Conservation (phyloP, 2,329 filamentous ascomycete species). For the Talaromyces sp. region DNA sequence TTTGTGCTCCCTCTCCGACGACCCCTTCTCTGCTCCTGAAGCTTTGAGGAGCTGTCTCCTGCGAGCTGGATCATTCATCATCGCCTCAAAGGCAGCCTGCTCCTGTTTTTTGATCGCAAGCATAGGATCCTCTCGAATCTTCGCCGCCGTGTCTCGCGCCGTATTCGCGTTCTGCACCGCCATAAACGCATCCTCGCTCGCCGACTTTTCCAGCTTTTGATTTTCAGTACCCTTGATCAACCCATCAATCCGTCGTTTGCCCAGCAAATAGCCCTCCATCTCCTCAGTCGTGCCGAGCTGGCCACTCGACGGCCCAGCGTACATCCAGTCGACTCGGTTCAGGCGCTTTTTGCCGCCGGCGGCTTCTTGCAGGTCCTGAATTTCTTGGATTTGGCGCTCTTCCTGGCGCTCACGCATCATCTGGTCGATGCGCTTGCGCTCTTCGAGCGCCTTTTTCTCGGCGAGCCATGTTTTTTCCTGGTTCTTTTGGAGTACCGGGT, state of each 20-base stretch:
- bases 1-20: constrained; percentile 42
- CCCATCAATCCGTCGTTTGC: constrained; percentile 86
- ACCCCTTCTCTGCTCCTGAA: constrained; percentile 28
- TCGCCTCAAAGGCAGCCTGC: constrained; percentile 66
- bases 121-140: constrained; percentile 86
- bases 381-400: constrained; percentile 85
- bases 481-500: constrained; percentile 85
- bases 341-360: constrained; percentile 75
- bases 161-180: constrained; percentile 62
- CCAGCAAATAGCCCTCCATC: constrained; percentile 86
- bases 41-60: constrained; percentile 56
- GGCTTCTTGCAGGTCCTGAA: constrained; percentile 82
- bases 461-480: constrained; percentile 86
- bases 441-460: constrained; percentile 85
- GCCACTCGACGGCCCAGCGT: constrained; percentile 71
- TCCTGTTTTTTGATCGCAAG: constrained; percentile 91
- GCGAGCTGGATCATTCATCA: constrained; percentile 41
- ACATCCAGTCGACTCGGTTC: constrained; percentile 97
- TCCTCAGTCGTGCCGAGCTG: constrained; percentile 74
- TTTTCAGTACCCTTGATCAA: constrained; percentile 76
- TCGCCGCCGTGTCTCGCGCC: constrained; percentile 71
- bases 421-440: constrained; percentile 89
- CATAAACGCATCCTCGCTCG: constrained; percentile 58
- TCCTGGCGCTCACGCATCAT: constrained; percentile 90
- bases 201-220: constrained; percentile 73